phyloP scores from a whole-genome alignment of 768 basidiomycete genomes.

The Coprinopsis sp. region DNA sequence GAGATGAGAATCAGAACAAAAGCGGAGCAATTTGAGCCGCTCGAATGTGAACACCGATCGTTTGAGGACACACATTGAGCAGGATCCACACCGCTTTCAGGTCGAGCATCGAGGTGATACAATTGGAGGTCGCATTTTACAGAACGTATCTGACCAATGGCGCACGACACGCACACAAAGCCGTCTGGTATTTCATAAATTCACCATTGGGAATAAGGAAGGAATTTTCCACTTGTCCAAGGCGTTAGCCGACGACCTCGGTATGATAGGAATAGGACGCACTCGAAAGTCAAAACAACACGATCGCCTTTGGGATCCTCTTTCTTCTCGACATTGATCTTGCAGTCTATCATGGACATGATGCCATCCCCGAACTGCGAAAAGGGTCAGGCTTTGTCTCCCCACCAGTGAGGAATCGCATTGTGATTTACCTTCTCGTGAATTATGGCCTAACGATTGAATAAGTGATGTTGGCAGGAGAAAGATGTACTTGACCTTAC shows the following conservation, averaged over 20 bases:
- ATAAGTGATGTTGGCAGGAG: not conserved
- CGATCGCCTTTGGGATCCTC: slow-evolving; percentile 76
- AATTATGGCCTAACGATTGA: slow-evolving; percentile 50
- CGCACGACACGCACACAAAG: not conserved
- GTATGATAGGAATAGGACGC: slow-evolving; percentile 23
- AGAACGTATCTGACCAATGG: no score
- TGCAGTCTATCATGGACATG: slow-evolving; percentile 88
- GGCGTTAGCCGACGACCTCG: slow-evolving; percentile 5
- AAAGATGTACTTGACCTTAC: slow-evolving; percentile 25
- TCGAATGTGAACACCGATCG: no score
- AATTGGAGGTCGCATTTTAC: no score
- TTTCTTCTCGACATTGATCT: slow-evolving; percentile 62
- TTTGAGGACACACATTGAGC: no score
- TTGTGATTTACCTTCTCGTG: slow-evolving; percentile 63
- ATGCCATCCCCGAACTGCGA: slow-evolving; percentile 79
- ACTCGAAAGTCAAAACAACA: slow-evolving; percentile 78
- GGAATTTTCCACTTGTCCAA: slow-evolving; percentile 81
- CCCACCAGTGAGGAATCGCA: not conserved
- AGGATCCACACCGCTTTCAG: no score
- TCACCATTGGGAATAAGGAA: slow-evolving; percentile 71
- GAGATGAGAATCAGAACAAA: no score
- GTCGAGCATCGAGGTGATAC: no score
- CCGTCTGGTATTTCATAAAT: not conserved
- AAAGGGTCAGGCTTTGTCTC: slow-evolving; percentile 4
- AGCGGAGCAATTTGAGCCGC: no score